These are phyloP conservation scores for Cardamine resedifolia DNA, from an alignment of 345 rosid species.

Conservation along the genomic window DNA sequence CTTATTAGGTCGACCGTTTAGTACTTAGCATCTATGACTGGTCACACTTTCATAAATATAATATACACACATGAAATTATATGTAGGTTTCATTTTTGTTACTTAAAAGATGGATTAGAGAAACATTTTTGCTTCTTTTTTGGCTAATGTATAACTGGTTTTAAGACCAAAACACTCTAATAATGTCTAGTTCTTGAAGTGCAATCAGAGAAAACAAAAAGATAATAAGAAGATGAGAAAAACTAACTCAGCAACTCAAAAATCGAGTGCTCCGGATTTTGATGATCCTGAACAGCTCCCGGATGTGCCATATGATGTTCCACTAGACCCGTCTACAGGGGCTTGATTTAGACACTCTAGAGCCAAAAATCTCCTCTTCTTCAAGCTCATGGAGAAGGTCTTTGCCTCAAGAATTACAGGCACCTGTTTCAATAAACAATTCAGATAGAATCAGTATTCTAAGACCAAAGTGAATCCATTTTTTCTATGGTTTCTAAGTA, in stretches of 20 bases:
- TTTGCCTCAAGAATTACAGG: conserved; percentile 83
- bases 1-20: background rate
- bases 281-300: conserved; percentile 67
- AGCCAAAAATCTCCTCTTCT: conserved; percentile 70
- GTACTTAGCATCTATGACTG: background rate
- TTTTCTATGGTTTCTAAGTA: background rate
- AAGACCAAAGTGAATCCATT: background rate
- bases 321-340: conserved; percentile 87
- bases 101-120: background rate
- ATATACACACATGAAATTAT: background rate
- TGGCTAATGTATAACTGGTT: conserved; percentile 1
- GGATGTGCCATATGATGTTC: conserved; percentile 72
- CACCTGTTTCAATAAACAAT: conserved; percentile 48
- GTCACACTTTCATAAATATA: background rate
- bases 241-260: conserved; percentile 42
- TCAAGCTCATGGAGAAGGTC: conserved; percentile 80
- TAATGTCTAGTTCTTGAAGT: background rate
- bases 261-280: conserved; percentile 64
- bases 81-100: background rate
- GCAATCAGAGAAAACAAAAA: background rate
- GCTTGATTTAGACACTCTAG: conserved; percentile 93
- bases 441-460: conserved; percentile 2
- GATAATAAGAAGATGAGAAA: conserved; percentile 15
- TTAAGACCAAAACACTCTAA: conserved; percentile 4
- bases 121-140: background rate